Evolutionary conservation across 371 early-diverging fungal species (phyloP).

Genomic region (Lichtheimia ramosa): DNA sequence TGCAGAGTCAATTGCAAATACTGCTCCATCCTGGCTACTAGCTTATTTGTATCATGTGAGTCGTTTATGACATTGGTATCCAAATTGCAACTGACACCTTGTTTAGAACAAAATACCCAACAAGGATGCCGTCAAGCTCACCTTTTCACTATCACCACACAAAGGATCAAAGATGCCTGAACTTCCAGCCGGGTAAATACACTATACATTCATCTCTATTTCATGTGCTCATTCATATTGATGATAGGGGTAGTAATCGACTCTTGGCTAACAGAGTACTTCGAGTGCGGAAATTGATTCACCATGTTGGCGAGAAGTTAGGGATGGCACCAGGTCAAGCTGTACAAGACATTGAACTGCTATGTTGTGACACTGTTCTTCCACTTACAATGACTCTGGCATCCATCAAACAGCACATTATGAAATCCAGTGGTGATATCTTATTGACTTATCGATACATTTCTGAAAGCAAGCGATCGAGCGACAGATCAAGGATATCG

Average conservation of each 20-base stretch:
- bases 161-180: slow-evolving; percentile 56
- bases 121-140: slow-evolving; percentile 82
- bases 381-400: slow-evolving; percentile 80
- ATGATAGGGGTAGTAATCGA: slow-evolving; percentile 60
- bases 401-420: slow-evolving; percentile 76
- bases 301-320: slow-evolving; percentile 82
- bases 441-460: slow-evolving; percentile 63
- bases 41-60: slow-evolving; percentile 63
- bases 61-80: not conserved
- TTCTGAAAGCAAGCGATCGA: slow-evolving; percentile 5
- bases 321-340: slow-evolving; percentile 25
- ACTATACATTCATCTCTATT: too few relatives aligned
- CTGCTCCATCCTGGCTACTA: slow-evolving; percentile 62
- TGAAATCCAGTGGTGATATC: slow-evolving; percentile 85
- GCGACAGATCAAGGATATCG: not conserved
- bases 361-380: slow-evolving; percentile 76
- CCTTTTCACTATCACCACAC: slow-evolving; percentile 77
- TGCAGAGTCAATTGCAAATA: slow-evolving; percentile 37
- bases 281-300: slow-evolving; percentile 79
- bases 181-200: slow-evolving; percentile 60
- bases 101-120: slow-evolving; percentile 59
- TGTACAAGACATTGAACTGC: slow-evolving; percentile 59
- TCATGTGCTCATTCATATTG: too few relatives aligned
- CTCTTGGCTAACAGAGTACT: slow-evolving; percentile 86
- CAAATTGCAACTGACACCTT: not conserved